Evolutionary conservation across 176 grass and related monocot genomes (phyloP), one percentile per base, ranked within the genome.

Genomic region (Aegilops bicornis): DNA sequence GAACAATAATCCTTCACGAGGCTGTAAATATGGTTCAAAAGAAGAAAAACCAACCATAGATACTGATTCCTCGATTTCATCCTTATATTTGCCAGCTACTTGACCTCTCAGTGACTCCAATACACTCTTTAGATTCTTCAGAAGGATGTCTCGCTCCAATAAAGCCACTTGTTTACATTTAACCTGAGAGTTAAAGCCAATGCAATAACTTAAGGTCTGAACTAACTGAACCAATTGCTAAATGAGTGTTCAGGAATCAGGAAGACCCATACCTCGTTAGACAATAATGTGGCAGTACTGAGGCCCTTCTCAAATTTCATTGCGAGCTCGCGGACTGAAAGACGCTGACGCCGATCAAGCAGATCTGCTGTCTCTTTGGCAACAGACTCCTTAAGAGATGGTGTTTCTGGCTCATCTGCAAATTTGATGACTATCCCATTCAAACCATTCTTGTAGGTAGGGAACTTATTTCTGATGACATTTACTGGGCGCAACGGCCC

Each of bases 241-340:
- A 59, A 64, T 8, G 37, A 48, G 9, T n/a, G 7, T 61, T 42
- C 37, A 83, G 14, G 58, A 76, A 45, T 43, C 27, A 64, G 20
- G 24, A 79, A 43, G 24, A 75, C 23, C 11, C 67, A 30, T 16
- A 97, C 94, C 94, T 97, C 92, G 52, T 97, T 89, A 80, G 94
- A 94, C 30, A 97, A 86, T 86, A 86, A 80, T 17, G 92, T 92
- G 64, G 94, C 94, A 16, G 92, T 87, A 30, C 82, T 88, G 22
- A 97, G 88, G 60, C 94, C 94, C 88, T 94, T 97, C 77, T 97
- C 94, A 24, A 97, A 97, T 84, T 97, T 97, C 87, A 90, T 82
- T 4, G 92, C 77, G 8, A 97, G 92, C 24, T 97, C 94, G 3
- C 92, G 92, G 37, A 97, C 94, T 20, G 94, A 97, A 68, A 90